Evolutionary conservation across 2,329 filamentous ascomycete species (phyloP).

Genomic region (Hypoxylon sp.): DNA sequence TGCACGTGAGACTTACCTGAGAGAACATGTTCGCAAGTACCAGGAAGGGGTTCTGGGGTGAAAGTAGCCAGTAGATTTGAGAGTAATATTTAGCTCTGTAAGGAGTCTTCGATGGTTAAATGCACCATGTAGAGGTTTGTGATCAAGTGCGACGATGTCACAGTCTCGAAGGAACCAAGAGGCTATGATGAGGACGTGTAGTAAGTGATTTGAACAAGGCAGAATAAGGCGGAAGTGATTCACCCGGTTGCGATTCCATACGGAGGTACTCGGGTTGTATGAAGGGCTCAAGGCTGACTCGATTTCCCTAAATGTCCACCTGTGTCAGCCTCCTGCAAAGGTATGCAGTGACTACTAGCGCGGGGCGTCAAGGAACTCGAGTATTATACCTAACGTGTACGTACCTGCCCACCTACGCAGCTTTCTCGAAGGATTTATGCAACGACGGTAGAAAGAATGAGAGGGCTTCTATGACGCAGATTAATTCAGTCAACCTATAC

Average conservation of each 20-base stretch:
- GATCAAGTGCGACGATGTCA: constrained; percentile 8
- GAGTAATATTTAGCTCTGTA: background rate
- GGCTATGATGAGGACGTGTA: constrained; percentile 12
- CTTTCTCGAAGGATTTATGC: constrained; percentile 2
- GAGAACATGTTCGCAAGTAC: constrained; percentile 40
- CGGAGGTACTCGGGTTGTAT: constrained; percentile 13
- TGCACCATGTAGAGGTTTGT: background rate
- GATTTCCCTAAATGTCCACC: constrained; percentile 12
- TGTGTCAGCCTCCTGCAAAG: no score
- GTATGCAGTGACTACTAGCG: constrained; percentile 17
- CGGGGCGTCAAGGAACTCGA: constrained; percentile 7
- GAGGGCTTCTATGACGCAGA: constrained; percentile 11
- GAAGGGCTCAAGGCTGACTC: constrained; percentile 26
- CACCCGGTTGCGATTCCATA: constrained; percentile 15
- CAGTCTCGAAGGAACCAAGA: constrained; percentile 13
- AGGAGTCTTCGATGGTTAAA: constrained; percentile 12
- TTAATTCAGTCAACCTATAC: constrained; percentile 8
- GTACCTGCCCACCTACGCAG: no score
- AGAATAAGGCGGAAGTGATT: constrained; percentile 13
- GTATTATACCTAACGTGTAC: constrained; percentile 7
- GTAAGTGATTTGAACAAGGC: constrained; percentile 18
- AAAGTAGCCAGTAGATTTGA: constrained; percentile 7
- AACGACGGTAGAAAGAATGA: constrained; percentile 13
- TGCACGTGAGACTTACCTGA: constrained; percentile 33
- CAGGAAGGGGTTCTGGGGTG: constrained; percentile 12